Evolutionary conservation across 352 stramenopile species (phyloP), one percentile per base, ranked within the genome.

Genomic region (Globisporangium emineosum): DNA sequence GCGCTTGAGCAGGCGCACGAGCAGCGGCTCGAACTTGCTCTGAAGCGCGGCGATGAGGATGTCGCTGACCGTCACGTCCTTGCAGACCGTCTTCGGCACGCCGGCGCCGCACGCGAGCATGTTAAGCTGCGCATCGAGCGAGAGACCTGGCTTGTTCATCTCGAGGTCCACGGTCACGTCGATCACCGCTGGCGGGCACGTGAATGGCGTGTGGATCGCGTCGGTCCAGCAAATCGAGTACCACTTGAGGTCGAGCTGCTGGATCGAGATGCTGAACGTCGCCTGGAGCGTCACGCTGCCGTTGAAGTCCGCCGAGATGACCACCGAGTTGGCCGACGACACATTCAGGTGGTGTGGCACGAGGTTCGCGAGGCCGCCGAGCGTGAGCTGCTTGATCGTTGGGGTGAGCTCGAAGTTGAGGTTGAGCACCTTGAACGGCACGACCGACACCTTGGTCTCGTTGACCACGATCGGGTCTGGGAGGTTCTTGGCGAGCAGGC

Each of bases 191-290:
- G 81, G 70, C 29, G 61, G 57, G 60, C 81, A 90, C 43, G 71
- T 67, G 25, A 68, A 68, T 27, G 77, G 77, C 27, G 19, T 40
- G 67, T 87, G 69, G 52, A 88, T 62, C 43, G 80, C 51, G 68
- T 86, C 68, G 52, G 78, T 76, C 73, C 76, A 86, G 76, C 79
- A 87, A 52, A 88, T 69, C 59, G 83, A 71, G 63, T 77, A 88
- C 78, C 81, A 90, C 60, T 81, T 78, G 63, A 83, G 71, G 67
- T 88, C 60, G 30, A 76, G 70, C 74, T 86, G 77, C 57, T 74
- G 68, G 60, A 88, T 77, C 57, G 81, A 67, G 42, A 90, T 57
- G 27, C 60, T 67, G 30, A 90, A 23, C 32, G 67, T 78, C 43
- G 62, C 75, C 53, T 75, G 47, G 17, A 84, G 27, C 21, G 73